Conservation (phyloP, 495 filamentous ascomycete genomes). For the Hapsidospora chrysogenum region DNA sequence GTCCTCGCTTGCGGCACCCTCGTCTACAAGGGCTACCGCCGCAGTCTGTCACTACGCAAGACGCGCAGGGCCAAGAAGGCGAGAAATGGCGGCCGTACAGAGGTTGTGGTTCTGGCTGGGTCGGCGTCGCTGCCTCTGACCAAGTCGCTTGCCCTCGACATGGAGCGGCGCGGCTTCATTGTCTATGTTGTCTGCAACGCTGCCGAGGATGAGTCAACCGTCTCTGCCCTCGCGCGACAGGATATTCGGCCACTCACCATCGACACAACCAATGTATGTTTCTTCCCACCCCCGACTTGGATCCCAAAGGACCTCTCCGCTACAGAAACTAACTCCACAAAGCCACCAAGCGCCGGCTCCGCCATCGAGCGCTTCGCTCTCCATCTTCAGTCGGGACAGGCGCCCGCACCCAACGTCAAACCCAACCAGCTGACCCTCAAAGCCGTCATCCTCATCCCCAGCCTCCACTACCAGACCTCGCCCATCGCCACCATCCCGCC, state of each 20-base stretch:
- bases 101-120: slow-evolving; percentile 82
- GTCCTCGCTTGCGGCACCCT: slow-evolving; percentile 52
- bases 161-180: slow-evolving; percentile 85
- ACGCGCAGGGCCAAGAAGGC: slow-evolving; percentile 61
- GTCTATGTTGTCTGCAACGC: slow-evolving; percentile 75
- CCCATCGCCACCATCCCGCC: slow-evolving; percentile 71
- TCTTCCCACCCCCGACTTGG: slow-evolving; percentile 2
- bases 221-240: slow-evolving; percentile 53
- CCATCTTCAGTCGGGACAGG: slow-evolving; percentile 54
- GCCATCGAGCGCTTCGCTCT: slow-evolving; percentile 48
- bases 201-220: slow-evolving; percentile 62
- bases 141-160: slow-evolving; percentile 59
- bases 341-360: slow-evolving; percentile 31
- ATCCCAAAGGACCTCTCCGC: not conserved
- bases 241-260: slow-evolving; percentile 73
- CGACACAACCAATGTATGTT: slow-evolving; percentile 57
- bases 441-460: slow-evolving; percentile 63
- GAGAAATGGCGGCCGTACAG: slow-evolving; percentile 67
- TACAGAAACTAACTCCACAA: slow-evolving; percentile 8
- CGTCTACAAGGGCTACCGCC: slow-evolving; percentile 47
- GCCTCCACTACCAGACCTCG: slow-evolving; percentile 51
- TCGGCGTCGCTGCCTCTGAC: slow-evolving; percentile 67
- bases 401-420: slow-evolving; percentile 51
- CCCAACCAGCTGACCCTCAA: slow-evolving; percentile 58
- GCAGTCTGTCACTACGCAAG: slow-evolving; percentile 39